Base-by-base conservation (phyloP, 176 grass and related monocot genomes). In the Carex myosuroides region DNA sequence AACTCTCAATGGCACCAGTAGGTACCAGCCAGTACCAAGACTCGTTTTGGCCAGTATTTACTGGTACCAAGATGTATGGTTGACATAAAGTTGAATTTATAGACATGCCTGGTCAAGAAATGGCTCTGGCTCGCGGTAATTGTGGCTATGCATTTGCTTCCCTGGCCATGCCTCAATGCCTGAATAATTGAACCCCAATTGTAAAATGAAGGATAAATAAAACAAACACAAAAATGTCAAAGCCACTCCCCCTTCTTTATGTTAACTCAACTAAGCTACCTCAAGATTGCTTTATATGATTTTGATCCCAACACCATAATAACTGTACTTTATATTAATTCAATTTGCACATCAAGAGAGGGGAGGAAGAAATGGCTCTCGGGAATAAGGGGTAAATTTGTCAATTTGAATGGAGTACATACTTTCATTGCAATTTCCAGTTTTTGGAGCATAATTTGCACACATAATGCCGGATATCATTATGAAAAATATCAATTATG, bases 121-220 rank as follows among this genome's bases (percentile, higher is more conserved):
- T 64, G 68, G 84, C 56, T 93, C 84, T 0, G 91, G 88, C 26
- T 86, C 60, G 57, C 88, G 91, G 84, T 90, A 93, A 69, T 58
- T 93, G 67, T 88, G 91, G 80, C 91, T 93, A 69, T 93, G 91
- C 53, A 87, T 39, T 77, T 93, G 86, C 74, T 88, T 93, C 57
- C 91, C 86, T 16, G 50, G 88, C 91, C 91, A 93, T 13, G 14
- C 55, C 41, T 87, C 85, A 26, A 87, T 73, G 4, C 85, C 88
- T 90, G 62, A 18, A 85, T 18, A 35, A 66, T 66, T 33, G 12
- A 3, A 66, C 64, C 64, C 29, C 26, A 66, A 35, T 32, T 33
- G 13, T 33, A 66, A 66, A 32, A 35, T 32, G 1, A 66, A 66
- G 26, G 29, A 16, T 33, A 33, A 64, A 64, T 11, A 30, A 64